A percentile compares a stretch with the other conserved stretches of the same genome.
phyloP scores from a whole-genome alignment of 768 basidiomycete species.

The Russula virescens region DNA sequence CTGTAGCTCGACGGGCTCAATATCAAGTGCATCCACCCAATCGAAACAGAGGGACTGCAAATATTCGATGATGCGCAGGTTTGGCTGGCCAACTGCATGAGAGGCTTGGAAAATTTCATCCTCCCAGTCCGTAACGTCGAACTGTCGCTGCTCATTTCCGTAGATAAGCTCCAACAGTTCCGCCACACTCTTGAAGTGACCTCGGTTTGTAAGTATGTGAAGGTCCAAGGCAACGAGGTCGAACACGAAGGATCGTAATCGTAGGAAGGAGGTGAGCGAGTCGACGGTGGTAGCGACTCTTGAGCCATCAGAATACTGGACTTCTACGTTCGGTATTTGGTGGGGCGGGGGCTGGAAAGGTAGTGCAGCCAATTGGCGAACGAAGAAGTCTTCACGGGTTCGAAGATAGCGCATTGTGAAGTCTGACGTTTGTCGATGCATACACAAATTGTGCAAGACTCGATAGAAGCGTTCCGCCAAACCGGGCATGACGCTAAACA shows the following conservation, averaged over 20 bases:
- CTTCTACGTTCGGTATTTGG: conserved; percentile 48
- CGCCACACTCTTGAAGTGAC: conserved; percentile 63
- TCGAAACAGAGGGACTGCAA: conserved; percentile 82
- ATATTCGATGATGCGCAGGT: conserved; percentile 82
- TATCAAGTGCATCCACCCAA: conserved; percentile 73
- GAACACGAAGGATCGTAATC: conserved; percentile 77
- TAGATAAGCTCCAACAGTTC: conserved; percentile 81
- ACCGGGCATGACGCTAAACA: conserved; percentile 61
- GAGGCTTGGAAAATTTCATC: conserved; percentile 53
- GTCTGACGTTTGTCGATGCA: conserved; percentile 78
- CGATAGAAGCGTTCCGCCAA: conserved; percentile 84
- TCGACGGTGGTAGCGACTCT: conserved; percentile 62
- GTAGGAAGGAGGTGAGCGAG: conserved; percentile 69
- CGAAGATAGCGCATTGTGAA: conserved; percentile 81
- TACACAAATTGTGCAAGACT: conserved; percentile 79
- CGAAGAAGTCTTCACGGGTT: conserved; percentile 85
- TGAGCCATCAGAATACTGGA: conserved; percentile 66
- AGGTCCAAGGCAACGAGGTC: conserved; percentile 85
- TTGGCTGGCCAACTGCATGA: conserved; percentile 72
- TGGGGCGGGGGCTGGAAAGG: conserved; percentile 57
- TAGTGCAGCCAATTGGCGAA: conserved; percentile 72
- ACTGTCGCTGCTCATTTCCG: conserved; percentile 47
- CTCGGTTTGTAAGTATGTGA: conserved; percentile 75
- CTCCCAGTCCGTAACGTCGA: conserved; percentile 41
- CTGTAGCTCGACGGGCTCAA: conserved; percentile 52